A percentile compares a stretch with the other conserved stretches of the same genome.
Evolutionary conservation across 495 filamentous ascomycete species (phyloP).

Genomic region (Hyaloscypha finlandica): DNA sequence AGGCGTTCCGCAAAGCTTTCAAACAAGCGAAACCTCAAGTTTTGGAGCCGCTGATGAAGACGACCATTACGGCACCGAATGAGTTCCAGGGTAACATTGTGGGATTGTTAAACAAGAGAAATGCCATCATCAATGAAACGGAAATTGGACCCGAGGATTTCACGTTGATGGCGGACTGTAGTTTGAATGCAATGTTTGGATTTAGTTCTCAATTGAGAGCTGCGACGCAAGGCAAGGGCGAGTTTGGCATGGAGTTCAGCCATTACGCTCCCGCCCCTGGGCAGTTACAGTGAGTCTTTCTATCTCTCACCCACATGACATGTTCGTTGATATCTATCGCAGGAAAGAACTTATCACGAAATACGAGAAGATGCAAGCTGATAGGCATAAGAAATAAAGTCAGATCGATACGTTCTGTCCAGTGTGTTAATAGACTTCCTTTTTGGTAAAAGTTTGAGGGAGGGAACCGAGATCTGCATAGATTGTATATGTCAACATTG

Average conservation of each 20-base stretch:
- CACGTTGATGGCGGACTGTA: constrained; percentile 90
- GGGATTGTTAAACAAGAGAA: constrained; percentile 93
- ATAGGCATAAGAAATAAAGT: constrained; percentile 34
- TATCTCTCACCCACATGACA: constrained; percentile 19
- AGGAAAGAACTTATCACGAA: constrained; percentile 83
- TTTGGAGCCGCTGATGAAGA: constrained; percentile 98
- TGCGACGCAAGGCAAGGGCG: constrained; percentile 96
- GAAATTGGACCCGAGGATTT: constrained; percentile 96
- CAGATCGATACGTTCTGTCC: not conserved
- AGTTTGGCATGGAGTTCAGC: constrained; percentile 98
- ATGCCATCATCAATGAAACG: constrained; percentile 91
- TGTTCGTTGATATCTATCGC: constrained; percentile 16
- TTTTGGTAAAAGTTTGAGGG: not conserved
- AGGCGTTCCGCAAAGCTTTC: constrained; percentile 97
- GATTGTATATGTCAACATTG: constrained; percentile 8
- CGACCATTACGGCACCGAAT: constrained; percentile 87
- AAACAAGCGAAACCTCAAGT: constrained; percentile 72
- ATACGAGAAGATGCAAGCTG: constrained; percentile 72
- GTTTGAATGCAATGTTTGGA: constrained; percentile 95
- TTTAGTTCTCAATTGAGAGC: constrained; percentile 89
- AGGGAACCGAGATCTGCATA: not conserved
- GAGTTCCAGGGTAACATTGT: constrained; percentile 99
- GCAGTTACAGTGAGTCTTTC: constrained; percentile 73
- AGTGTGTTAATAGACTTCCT: constrained; percentile 27
- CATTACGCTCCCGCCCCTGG: constrained; percentile 87